These are phyloP conservation scores for Sporisorium scitamineum DNA, from an alignment of 1,284 basidiomycete species.

Conservation along the genomic window DNA sequence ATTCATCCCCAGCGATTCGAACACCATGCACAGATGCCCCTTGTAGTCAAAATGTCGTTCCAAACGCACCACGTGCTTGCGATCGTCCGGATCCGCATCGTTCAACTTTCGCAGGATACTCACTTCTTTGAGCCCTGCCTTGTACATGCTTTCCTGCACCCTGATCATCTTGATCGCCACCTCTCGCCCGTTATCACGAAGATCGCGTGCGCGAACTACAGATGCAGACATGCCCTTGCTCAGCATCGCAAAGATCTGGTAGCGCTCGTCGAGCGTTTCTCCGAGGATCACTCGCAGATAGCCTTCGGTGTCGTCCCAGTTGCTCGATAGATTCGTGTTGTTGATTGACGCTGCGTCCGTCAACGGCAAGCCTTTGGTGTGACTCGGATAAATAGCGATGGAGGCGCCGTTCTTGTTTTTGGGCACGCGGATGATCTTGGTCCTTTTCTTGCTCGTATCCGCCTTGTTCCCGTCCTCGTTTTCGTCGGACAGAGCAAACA, in stretches of 20 bases:
- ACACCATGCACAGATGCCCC: constrained; percentile 95
- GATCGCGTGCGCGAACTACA: constrained; percentile 88
- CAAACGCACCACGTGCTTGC: constrained; percentile 91
- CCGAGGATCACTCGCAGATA: constrained; percentile 95
- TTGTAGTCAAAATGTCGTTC: constrained; percentile 95
- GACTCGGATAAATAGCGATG: neutral
- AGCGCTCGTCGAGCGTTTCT: constrained; percentile 88
- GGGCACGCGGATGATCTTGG: constrained; percentile 46
- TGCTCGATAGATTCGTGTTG: constrained; percentile 71
- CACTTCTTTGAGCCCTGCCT: constrained; percentile 92
- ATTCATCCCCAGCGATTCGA: constrained; percentile 94
- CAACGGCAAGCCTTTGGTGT: neutral
- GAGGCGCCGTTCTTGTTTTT: constrained; percentile 39
- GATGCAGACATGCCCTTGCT: constrained; percentile 99
- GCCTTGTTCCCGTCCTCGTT: neutral
- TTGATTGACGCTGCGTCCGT: neutral
- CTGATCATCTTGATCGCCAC: constrained; percentile 98
- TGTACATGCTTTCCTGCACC: constrained; percentile 97
- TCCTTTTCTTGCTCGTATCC: constrained; percentile 42
- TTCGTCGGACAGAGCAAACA: constrained; percentile 64
- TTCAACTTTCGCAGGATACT: constrained; percentile 87
- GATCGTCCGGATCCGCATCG: constrained; percentile 92
- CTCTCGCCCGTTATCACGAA: constrained; percentile 72
- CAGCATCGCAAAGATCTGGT: constrained; percentile 92
- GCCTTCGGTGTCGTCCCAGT: constrained; percentile 84